phyloP scores from a whole-genome alignment of 2,329 filamentous ascomycete genomes.

The Fusarium protoensiforme region DNA sequence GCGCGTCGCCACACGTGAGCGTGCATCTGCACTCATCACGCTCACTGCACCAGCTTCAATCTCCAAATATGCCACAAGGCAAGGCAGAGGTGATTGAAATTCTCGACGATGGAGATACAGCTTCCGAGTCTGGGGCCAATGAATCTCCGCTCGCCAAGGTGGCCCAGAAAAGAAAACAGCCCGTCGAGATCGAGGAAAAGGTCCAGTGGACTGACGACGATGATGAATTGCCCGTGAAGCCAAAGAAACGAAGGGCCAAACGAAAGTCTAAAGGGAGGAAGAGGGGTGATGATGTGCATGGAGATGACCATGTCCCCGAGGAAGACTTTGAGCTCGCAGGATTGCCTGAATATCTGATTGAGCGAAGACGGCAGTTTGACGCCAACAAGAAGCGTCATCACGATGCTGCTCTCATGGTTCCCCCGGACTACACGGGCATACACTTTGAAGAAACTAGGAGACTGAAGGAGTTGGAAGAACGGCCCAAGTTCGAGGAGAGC shows the following conservation, averaged over 20 bases:
- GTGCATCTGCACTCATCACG: neutral
- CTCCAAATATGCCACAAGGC: slow-evolving; percentile 23
- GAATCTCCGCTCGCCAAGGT: slow-evolving; percentile 7
- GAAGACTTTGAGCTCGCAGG: slow-evolving; percentile 55
- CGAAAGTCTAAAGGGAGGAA: slow-evolving; percentile 46
- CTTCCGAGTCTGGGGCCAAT: slow-evolving; percentile 33
- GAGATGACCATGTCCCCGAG: slow-evolving; percentile 50
- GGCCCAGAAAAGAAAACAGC: slow-evolving; percentile 52
- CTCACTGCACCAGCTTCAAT: neutral
- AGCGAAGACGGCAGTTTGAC: slow-evolving; percentile 78
- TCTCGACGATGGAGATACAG: slow-evolving; percentile 36
- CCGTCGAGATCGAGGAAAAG: slow-evolving; percentile 53
- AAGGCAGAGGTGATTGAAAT: slow-evolving; percentile 41
- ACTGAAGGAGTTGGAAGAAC: slow-evolving; percentile 64
- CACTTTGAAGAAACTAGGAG: slow-evolving; percentile 68
- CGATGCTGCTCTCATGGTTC: slow-evolving; percentile 77
- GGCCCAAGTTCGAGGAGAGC: slow-evolving; percentile 71
- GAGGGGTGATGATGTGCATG: slow-evolving; percentile 38
- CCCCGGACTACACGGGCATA: slow-evolving; percentile 80
- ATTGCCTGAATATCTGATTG: slow-evolving; percentile 74
- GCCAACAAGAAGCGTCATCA: slow-evolving; percentile 67
- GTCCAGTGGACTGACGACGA: slow-evolving; percentile 70
- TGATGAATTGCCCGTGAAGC: slow-evolving; percentile 66
- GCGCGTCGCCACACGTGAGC: slow-evolving; percentile 31
- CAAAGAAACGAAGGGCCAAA: slow-evolving; percentile 54